Percentiles rank a stretch among this genome's conserved stretches.
These are phyloP conservation scores for Xerocomus brunneocitrinus DNA, from an alignment of 768 basidiomycete genomes.

Conservation along the genomic window DNA sequence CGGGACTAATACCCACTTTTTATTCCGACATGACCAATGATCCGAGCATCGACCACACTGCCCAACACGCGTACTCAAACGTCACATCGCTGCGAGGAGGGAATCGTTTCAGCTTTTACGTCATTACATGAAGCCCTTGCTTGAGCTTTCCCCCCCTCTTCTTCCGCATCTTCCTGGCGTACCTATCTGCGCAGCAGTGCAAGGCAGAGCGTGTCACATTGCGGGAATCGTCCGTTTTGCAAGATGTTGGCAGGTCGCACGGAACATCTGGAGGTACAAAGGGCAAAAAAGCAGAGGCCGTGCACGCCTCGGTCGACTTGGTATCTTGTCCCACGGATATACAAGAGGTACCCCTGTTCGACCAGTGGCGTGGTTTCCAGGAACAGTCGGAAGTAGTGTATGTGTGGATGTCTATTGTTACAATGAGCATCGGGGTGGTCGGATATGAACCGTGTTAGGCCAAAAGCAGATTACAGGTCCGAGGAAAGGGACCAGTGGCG, in stretches of 20 bases:
- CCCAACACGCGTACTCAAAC: not conserved
- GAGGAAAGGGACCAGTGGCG: constrained; percentile 1
- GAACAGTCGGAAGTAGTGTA: constrained; percentile 1
- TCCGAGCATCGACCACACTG: not conserved
- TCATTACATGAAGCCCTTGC: constrained; percentile 17
- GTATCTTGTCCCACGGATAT: not conserved
- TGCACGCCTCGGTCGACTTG: not conserved
- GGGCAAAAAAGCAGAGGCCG: not conserved
- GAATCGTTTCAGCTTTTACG: not conserved
- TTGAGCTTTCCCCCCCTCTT: not conserved
- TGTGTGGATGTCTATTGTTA: constrained; percentile 5
- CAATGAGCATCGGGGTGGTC: not conserved
- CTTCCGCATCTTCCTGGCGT: not conserved
- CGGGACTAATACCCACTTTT: constrained; percentile 50
- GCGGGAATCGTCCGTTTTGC: not conserved
- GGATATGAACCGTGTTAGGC: not conserved
- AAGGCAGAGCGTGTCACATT: not conserved
- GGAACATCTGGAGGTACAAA: not conserved
- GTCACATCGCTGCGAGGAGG: constrained; percentile 1
- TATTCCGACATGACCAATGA: not conserved
- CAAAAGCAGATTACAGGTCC: constrained; percentile 5
- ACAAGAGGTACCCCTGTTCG: not conserved
- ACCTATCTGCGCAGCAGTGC: constrained; percentile 3
- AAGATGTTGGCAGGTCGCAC: not conserved
- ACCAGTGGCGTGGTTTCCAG: not conserved